Conservation (phyloP, 768 basidiomycete genomes). For the Daedaleopsis nitida region DNA sequence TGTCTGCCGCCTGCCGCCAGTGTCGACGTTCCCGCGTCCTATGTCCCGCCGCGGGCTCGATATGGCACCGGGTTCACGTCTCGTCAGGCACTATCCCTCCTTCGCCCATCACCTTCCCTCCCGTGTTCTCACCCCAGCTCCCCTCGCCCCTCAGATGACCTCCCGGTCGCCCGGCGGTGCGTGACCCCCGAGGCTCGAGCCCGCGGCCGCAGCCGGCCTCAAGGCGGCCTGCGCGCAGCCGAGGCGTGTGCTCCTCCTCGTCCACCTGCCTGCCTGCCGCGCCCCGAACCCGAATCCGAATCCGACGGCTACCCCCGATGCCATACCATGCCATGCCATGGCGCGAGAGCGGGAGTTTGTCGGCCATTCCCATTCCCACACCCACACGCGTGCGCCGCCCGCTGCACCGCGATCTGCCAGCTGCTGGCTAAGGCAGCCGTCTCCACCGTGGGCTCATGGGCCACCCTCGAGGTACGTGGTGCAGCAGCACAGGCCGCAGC, state of each 20-base stretch:
- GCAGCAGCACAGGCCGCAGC: background rate
- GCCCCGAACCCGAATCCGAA: background rate
- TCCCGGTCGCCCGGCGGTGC: background rate
- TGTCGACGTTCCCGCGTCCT: background rate
- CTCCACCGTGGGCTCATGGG: too few relatives aligned
- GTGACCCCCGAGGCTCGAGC: too few relatives aligned
- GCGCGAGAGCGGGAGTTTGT: conserved; percentile 9
- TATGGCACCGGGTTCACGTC: conserved; percentile 13
- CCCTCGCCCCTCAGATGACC: conserved; percentile 14
- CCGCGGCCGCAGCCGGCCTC: too few relatives aligned
- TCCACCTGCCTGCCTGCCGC: background rate
- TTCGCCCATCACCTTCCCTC: conserved; percentile 1
- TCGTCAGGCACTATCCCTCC: conserved; percentile 11
- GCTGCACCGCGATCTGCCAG: background rate
- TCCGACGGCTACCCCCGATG: background rate
- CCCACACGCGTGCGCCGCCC: background rate
- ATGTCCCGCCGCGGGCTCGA: conserved; percentile 10
- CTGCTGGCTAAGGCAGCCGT: too few relatives aligned
- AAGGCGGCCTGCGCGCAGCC: conserved; percentile 1
- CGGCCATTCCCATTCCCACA: conserved; percentile 11
- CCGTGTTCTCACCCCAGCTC: background rate
- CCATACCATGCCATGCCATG: too few relatives aligned
- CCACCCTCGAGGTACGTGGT: too few relatives aligned
- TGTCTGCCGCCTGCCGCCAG: background rate
- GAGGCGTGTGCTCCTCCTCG: background rate